Evolutionary conservation across 495 filamentous ascomycete genomes (phyloP), one percentile per base, ranked within the genome.

Genomic region (Penicillium manginii): DNA sequence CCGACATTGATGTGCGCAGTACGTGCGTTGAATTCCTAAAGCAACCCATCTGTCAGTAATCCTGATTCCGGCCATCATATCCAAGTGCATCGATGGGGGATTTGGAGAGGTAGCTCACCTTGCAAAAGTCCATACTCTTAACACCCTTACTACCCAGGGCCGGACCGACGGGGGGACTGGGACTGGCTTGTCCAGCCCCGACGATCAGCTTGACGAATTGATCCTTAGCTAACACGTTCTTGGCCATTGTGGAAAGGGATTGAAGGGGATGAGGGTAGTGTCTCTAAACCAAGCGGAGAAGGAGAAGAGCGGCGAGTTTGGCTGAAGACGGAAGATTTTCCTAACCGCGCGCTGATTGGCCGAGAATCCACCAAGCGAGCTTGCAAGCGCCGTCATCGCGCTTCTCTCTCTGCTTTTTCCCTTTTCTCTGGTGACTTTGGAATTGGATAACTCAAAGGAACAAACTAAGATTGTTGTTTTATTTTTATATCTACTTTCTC

Each of bases 41-140:
- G 23, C 9, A 43, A 45, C 1, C 17, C 8, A 43, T 43, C 17
- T n/a, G 10, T 43, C 18, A 47, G 45, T 47, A 1, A 47, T 14
- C n/a, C n/a, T 5, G 8, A 26, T 23, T 26, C 18, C 11, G 21
- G 45, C 6, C 21, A 22, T 23, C 19, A 7, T 4, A 11, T 37
- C 35, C 26, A 29, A 8, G 26, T 7, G 26, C 26, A 29, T 37
- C 35, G 9, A 14, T 37, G 15, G 11, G 11, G 35, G 11, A 9
- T 33, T 33, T 17, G 42, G 31, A 39, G 52, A 51, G 23, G 40
- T 35, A 59, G 61, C 78, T 63, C 68, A 97, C 94, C 84, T 98
- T 98, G 84, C 94, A 98, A 73, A 98, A 98, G 76, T 99, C 96
- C 89, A 99, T 99, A 58, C 89, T 93, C 81, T 99, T 99, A 40